Evolutionary conservation across 2,329 filamentous ascomycete species (phyloP).

Genomic region (Xylaria sp.): DNA sequence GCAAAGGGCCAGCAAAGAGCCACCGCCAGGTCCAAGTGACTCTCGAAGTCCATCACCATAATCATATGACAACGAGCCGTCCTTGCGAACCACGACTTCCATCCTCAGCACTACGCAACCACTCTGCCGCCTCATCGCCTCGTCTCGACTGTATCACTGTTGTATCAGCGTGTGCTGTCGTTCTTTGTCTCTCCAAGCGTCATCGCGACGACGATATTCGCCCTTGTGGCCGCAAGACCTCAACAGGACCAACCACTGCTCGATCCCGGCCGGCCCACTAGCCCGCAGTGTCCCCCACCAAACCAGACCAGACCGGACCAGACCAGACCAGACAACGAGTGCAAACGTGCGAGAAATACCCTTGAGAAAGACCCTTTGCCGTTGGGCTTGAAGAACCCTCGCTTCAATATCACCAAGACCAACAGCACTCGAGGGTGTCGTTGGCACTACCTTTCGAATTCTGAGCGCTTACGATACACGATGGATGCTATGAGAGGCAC

Average conservation of each 20-base stretch:
- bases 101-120: not conserved
- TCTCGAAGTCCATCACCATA: not conserved
- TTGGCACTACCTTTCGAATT: not conserved
- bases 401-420: not conserved
- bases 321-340: constrained; percentile 27
- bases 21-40: not conserved
- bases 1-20: too few species aligned
- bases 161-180: not conserved
- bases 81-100: not conserved
- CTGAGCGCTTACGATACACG: constrained; percentile 8
- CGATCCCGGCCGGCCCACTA: constrained; percentile 32
- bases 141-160: not conserved
- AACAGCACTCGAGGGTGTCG: not conserved
- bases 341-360: constrained; percentile 33
- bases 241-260: constrained; percentile 18
- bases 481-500: constrained; percentile 41
- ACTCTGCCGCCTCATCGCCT: not conserved
- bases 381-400: not conserved
- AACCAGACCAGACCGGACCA: constrained; percentile 30
- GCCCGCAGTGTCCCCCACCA: constrained; percentile 30
- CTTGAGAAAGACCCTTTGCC: constrained; percentile 20
- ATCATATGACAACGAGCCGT: constrained; percentile 6
- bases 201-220: constrained; percentile 12
- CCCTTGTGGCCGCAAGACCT: too few species aligned
- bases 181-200: constrained; percentile 10